Percentiles rank a stretch among this genome's conserved stretches.
phyloP scores from a whole-genome alignment of 176 grass and related monocot genomes.

The Aegilops longissima region DNA sequence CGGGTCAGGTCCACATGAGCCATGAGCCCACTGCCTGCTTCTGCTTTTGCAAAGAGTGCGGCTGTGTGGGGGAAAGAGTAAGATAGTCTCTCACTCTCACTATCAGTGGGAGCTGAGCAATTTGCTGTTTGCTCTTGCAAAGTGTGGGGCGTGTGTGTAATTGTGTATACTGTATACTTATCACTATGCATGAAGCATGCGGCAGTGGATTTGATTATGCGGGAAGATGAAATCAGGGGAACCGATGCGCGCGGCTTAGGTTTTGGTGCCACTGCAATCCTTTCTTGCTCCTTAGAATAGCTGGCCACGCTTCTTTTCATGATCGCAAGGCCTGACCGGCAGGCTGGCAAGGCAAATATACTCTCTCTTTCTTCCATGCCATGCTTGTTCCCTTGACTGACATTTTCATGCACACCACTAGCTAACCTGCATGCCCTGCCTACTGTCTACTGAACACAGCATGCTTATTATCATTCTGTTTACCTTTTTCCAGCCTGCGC shows the following conservation, averaged over 20 bases:
- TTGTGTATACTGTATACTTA: too few species aligned
- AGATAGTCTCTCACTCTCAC: constrained; percentile 8
- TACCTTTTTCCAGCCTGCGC: background rate
- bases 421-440: background rate
- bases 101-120: constrained; percentile 25
- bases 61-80: constrained; percentile 27
- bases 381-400: constrained; percentile 34
- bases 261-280: constrained; percentile 27
- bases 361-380: constrained; percentile 9
- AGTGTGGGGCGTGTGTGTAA: background rate
- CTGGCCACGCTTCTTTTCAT: constrained; percentile 42
- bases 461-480: constrained; percentile 13
- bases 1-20: constrained; percentile 2
- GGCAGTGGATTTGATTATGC: background rate
- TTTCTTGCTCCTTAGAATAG: background rate
- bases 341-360: background rate
- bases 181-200: background rate
- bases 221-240: background rate
- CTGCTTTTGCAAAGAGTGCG: constrained; percentile 24
- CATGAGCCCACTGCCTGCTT: constrained; percentile 28
- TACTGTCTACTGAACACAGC: background rate
- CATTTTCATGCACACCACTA: background rate
- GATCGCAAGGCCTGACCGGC: constrained; percentile 1
- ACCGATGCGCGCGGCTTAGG: constrained; percentile 9
- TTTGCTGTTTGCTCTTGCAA: constrained; percentile 5